Conservation (phyloP, 139 green algal genomes). For the Chlamydomonas asymmetrica region DNA sequence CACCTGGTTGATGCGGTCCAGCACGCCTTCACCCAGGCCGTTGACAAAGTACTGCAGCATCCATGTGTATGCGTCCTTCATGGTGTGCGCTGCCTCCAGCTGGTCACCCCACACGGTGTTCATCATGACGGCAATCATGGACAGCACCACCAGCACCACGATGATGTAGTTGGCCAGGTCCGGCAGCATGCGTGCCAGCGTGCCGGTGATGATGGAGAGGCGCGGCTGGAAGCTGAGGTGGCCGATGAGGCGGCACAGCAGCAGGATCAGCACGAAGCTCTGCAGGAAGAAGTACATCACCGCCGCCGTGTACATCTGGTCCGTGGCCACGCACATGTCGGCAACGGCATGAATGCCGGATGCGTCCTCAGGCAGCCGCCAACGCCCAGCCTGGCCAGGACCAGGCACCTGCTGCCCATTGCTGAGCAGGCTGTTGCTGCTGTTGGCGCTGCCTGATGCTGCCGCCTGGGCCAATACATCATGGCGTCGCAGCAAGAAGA, state of each 20-base stretch:
- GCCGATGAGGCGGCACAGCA: slow-evolving; percentile 31
- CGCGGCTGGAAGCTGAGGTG: slow-evolving; percentile 36
- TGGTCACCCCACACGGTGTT: slow-evolving; percentile 19
- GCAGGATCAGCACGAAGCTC: slow-evolving; percentile 32
- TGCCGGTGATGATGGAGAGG: slow-evolving; percentile 35
- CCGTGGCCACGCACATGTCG: slow-evolving; percentile 16
- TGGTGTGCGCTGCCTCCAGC: neutral
- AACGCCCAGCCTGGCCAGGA: slow-evolving; percentile 20
- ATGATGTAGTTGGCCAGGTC: slow-evolving; percentile 31
- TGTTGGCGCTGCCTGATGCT: too few species aligned
- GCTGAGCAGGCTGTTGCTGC: too few species aligned
- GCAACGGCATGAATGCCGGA: slow-evolving; percentile 6
- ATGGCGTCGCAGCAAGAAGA: slow-evolving; percentile 3
- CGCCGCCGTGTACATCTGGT: slow-evolving; percentile 24
- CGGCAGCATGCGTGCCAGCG: slow-evolving; percentile 21
- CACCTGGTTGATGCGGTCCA: neutral
- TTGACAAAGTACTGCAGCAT: slow-evolving; percentile 16
- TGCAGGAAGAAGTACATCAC: slow-evolving; percentile 27
- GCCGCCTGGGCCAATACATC: too few species aligned
- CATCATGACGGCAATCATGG: slow-evolving; percentile 10
- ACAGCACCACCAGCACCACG: slow-evolving; percentile 13
- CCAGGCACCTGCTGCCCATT: too few species aligned
- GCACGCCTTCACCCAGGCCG: neutral
- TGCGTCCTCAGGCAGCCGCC: slow-evolving; percentile 30
- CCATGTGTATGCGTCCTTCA: neutral